Evolutionary conservation across 129 eudicot species (phyloP).

Genomic region (Dittrichia graveolens): DNA sequence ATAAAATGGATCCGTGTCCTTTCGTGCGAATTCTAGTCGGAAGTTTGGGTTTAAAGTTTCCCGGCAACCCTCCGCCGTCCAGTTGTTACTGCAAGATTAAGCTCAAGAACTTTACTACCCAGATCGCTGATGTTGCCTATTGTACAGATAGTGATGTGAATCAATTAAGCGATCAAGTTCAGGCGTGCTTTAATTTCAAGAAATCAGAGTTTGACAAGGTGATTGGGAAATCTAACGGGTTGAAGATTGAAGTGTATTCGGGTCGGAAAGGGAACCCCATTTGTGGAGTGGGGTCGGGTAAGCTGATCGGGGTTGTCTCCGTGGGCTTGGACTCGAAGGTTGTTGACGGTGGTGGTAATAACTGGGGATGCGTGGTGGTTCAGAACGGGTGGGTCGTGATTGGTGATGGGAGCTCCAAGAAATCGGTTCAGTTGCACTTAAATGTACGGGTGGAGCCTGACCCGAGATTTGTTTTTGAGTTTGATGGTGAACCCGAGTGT

Average conservation of each 20-base stretch:
- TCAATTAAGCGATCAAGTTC: slow-evolving; percentile 39
- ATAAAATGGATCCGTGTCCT: slow-evolving; percentile 78
- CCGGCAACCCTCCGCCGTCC: slow-evolving; percentile 19
- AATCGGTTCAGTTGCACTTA: slow-evolving; percentile 40
- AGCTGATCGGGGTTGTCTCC: slow-evolving; percentile 48
- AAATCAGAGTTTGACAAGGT: slow-evolving; percentile 55
- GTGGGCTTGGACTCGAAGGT: slow-evolving; percentile 50
- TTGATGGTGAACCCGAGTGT: slow-evolving; percentile 89
- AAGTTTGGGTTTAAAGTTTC: slow-evolving; percentile 40
- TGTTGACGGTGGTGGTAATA: slow-evolving; percentile 39
- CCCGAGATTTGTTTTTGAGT: slow-evolving; percentile 85
- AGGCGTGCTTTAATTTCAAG: slow-evolving; percentile 52
- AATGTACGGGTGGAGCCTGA: slow-evolving; percentile 71
- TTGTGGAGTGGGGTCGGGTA: slow-evolving; percentile 57
- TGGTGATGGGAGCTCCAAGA: slow-evolving; percentile 27
- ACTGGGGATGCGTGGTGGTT: slow-evolving; percentile 38
- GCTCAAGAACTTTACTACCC: slow-evolving; percentile 54
- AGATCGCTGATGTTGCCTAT: slow-evolving; percentile 40
- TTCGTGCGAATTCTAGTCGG: slow-evolving; percentile 57
- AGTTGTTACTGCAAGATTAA: slow-evolving; percentile 64
- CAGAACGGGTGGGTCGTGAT: slow-evolving; percentile 67
- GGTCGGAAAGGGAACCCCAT: slow-evolving; percentile 19
- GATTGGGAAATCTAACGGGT: slow-evolving; percentile 28
- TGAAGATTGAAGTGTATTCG: slow-evolving; percentile 52
- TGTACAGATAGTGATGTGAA: slow-evolving; percentile 27